phyloP scores from a whole-genome alignment of 2,329 filamentous ascomycete genomes.

The Claviceps quebecensis region DNA sequence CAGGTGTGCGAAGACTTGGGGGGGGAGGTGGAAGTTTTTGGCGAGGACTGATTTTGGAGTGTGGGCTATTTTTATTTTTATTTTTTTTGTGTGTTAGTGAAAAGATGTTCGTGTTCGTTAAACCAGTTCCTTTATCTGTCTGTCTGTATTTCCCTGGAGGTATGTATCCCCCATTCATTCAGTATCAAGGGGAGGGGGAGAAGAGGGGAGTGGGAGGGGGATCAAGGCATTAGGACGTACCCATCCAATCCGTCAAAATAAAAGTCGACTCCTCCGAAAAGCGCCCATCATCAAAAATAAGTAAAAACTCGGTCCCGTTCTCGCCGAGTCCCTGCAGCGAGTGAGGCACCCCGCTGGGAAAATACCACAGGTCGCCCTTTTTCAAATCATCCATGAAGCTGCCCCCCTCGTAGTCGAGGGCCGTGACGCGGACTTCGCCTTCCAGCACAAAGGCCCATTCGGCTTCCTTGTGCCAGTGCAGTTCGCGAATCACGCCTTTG shows the following conservation, averaged over 20 bases:
- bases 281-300: conserved; percentile 34
- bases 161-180: not conserved
- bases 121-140: too few species aligned
- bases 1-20: conserved; percentile 55
- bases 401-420: conserved; percentile 59
- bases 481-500: conserved; percentile 57
- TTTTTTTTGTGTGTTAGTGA: too few species aligned
- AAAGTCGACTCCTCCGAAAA: conserved; percentile 55
- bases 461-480: conserved; percentile 71
- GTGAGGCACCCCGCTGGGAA: conserved; percentile 64
- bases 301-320: conserved; percentile 40
- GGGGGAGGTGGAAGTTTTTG: conserved; percentile 62
- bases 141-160: too few species aligned
- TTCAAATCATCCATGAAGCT: conserved; percentile 65
- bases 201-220: too few species aligned
- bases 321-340: conserved; percentile 57
- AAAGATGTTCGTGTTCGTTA: too few species aligned
- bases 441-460: conserved; percentile 67
- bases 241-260: conserved; percentile 58
- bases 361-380: conserved; percentile 71
- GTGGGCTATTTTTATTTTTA: conserved; percentile 36
- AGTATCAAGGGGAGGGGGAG: not conserved
- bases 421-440: conserved; percentile 57
- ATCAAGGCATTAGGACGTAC: conserved; percentile 20
- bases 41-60: conserved; percentile 58